Base-by-base conservation (phyloP, 164 flowering plant genomes). In the Vitis amurensis region DNA sequence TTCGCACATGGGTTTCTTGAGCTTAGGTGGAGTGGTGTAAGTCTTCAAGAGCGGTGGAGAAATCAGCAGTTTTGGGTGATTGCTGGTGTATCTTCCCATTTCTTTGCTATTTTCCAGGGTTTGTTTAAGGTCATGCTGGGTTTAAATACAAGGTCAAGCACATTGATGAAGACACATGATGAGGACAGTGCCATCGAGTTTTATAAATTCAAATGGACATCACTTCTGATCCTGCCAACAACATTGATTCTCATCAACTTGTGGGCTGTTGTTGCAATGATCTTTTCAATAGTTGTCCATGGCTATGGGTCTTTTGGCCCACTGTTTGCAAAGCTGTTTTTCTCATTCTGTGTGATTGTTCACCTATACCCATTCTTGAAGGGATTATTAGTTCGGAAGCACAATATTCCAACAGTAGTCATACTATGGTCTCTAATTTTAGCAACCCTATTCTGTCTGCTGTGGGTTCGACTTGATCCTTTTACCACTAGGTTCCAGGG, bases 41-140 rank as follows among this genome's bases (percentile, higher is more conserved):
- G 91, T 79, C 86, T 90, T 50, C 82, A 85, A 55, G 92, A 88
- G 69, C 88, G 89, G 92, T 90, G 92, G 92, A 76, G 94, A 10
- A 89, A 89, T 52, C 90, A 89, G 75, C 94, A 89, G 53, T 89
- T 89, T 60, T 89, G 94, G 94, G 90, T 89, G 59, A 87, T 89
- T 16, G 94, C 91, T 71, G 94, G 91, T 27, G 85, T 84, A 59
- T 87, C 91, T 0, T 90, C 90, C 2, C 94, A 89, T 65, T 84
- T 88, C 5, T 85, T 87, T 67, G 95, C 95, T 0, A 91, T 88
- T 44, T 85, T 90, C 79, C 95, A 90, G 68, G 95, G 95, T 61
- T 81, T 90, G 7, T 85, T 90, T 12, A 88, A 90, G 75, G 92
- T 90, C 87, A 88, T 17, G 90, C 80, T 16, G 91, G 91, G 0